These are phyloP conservation scores for Aphanomyces invadans DNA, from an alignment of 352 stramenopile species.

Conservation along the genomic window DNA sequence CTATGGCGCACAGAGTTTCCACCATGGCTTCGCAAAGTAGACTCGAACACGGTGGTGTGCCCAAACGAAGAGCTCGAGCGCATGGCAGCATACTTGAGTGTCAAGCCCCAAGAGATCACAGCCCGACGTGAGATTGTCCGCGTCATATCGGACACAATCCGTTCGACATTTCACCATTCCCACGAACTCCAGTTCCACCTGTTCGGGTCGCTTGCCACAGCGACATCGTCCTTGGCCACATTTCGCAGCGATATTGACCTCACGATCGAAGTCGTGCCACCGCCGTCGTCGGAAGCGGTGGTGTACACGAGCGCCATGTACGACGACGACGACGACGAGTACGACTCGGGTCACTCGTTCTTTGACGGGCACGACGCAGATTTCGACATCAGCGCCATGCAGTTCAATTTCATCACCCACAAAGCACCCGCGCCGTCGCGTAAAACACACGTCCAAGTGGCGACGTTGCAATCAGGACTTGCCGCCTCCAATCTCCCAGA, in stretches of 20 bases:
- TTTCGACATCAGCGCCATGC: neutral
- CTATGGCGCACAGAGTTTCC: neutral
- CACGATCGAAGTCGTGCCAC: neutral
- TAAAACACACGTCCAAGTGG: too few species aligned
- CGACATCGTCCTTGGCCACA: neutral
- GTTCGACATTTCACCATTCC: neutral
- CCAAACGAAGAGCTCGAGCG: neutral
- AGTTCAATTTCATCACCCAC: slow-evolving; percentile 4
- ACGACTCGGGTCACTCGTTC: neutral
- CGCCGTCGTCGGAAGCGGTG: neutral
- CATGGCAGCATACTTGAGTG: slow-evolving; percentile 9
- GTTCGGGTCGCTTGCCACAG: slow-evolving; percentile 4
- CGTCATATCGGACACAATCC: neutral
- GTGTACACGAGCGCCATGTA: neutral
- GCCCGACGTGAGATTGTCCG: neutral
- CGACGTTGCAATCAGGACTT: too few species aligned
- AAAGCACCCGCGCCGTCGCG: too few species aligned
- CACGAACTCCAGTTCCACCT: neutral
- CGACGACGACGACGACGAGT: neutral
- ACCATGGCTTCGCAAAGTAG: slow-evolving; percentile 2
- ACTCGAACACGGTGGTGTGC: neutral
- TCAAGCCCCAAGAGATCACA: neutral
- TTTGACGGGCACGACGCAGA: neutral
- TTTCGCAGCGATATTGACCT: slow-evolving; percentile 19
- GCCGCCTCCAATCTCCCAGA: neutral